phyloP scores from a whole-genome alignment of 331 rosid species.

The Cydonia oblonga region DNA sequence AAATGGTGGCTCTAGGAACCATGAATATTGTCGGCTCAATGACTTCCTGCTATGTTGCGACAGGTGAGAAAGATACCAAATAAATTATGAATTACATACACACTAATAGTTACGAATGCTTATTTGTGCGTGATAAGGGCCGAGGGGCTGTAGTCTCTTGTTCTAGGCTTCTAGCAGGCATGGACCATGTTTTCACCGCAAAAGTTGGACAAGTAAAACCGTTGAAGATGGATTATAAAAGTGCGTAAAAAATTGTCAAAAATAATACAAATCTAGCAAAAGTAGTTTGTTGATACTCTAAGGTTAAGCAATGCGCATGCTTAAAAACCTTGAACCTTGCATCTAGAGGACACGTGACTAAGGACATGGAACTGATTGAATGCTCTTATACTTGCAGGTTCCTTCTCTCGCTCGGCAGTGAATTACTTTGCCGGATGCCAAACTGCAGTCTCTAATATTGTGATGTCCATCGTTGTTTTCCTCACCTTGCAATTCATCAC shows the following conservation, averaged over 20 bases:
- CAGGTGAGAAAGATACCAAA: conserved; percentile 45
- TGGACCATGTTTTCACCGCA: neutral
- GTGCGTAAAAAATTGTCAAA: neutral
- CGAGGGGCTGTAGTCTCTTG: neutral
- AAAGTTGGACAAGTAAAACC: neutral
- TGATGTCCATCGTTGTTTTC: conserved; percentile 78
- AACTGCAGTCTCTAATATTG: conserved; percentile 79
- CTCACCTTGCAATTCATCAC: conserved; percentile 72
- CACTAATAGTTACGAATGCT: neutral
- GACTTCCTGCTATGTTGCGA: conserved; percentile 93
- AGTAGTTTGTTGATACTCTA: neutral
- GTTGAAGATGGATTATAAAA: neutral
- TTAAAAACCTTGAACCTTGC: neutral
- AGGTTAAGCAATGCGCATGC: neutral
- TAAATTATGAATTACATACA: no score
- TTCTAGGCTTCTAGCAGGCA: neutral
- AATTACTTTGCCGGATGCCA: conserved; percentile 91
- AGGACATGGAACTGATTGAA: conserved; percentile 10
- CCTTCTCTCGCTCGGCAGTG: conserved; percentile 93
- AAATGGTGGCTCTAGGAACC: conserved; percentile 91
- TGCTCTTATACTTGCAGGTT: conserved; percentile 40
- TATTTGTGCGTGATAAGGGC: neutral
- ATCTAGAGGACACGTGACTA: neutral
- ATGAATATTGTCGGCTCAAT: conserved; percentile 88
- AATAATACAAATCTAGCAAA: no score